Base-by-base conservation (phyloP, 1,284 basidiomycete species). In the Ceratobasidium sp. region DNA sequence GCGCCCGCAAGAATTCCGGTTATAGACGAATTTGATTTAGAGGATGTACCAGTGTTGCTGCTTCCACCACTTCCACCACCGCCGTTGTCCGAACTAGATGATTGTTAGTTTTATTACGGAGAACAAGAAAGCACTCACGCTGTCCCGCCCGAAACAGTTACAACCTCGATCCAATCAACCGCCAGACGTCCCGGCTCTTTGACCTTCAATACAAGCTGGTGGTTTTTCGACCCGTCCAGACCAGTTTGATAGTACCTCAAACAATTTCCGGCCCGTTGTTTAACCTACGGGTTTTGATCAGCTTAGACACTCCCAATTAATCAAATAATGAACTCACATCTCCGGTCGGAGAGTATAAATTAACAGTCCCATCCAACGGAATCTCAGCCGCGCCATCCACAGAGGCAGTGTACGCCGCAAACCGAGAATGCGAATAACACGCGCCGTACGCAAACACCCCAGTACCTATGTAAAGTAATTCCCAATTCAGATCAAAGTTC, bases 201-300 rank as follows among this genome's bases (percentile, higher is more conserved):
- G 26, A 67, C 74, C 17, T 46, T 40, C 5, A 76, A 42, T 7
- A 67, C 64, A 7, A 76, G 64, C 23, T 76, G 28, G 20, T 76
- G 74, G 48, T 57, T 20, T 54, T 66, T 40, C 1, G 59, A 13
- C 20, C 28, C 62, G 15, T 76, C 64, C 9, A 76, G 40, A 9
- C 52, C 64, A 15, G 62, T 67, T 26, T 76, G 67, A 64, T 65
- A 76, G 26, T 76, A 76, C 10, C 74, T 44, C 3, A 76, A 40
- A 42, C 74, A 76, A 52, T 76, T 76, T 28, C 74, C 74, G 10
- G 74, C 50, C 23, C 74, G 74, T 67, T 76, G 74, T 48, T 76
- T 76, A 3, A 76, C 64, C 74, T 76, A 42, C n/a, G 3, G 10
- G 23, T 66, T 2, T n/a, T 5, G 23, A 28, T 40, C 20, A 68